Base-by-base conservation (phyloP, 345 rosid species). In the Salix purpurea region DNA sequence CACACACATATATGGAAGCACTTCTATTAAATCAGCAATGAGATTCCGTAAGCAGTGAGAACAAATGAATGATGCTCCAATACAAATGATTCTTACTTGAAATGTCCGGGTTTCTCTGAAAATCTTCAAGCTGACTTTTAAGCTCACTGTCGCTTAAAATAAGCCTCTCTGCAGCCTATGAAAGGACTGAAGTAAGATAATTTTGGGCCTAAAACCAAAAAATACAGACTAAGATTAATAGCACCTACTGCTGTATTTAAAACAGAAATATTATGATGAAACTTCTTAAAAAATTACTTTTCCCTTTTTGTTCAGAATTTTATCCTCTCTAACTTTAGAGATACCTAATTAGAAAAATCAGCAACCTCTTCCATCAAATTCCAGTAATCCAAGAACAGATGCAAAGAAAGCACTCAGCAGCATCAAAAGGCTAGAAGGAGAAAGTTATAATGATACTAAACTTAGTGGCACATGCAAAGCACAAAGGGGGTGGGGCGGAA, bases 141-240 rank as follows among this genome's bases (percentile, higher is more conserved):
- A 95, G 92, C 69, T 85, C 91, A 74, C 94, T 84, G 24, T 78
- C 83, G 76, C 89, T 83, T 58, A 32, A 83, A 54, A 93, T 83
- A 50, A 95, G 96, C 88, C 93, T 90, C 86, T 87, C 83, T 81
- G 99, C 97, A 83, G 97, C 99, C 99, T 93, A 85, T 79, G 71
- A 74, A 76, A 58, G 37, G 56, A 64, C 28, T 40, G n/a, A 3
- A 56, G 67, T 69, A 71, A 81, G 73, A 70, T 42, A 34, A 71
- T 70, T 62, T 39, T 67, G 30, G 28, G 60, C 60, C 37, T 36
- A 54, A 39, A 34, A 68, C 62, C 56, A 71, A 65, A 44, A 30
- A 40, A 11, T 40, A 13, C 32, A n/a, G 13, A 14, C 26, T 46
- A 7, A 75, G 69, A 44, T 40, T 44, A 67, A 23, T 4, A 74